Evolutionary conservation across 2,329 filamentous ascomycete genomes (phyloP).

Genomic region (Trichoderma semiorbis): DNA sequence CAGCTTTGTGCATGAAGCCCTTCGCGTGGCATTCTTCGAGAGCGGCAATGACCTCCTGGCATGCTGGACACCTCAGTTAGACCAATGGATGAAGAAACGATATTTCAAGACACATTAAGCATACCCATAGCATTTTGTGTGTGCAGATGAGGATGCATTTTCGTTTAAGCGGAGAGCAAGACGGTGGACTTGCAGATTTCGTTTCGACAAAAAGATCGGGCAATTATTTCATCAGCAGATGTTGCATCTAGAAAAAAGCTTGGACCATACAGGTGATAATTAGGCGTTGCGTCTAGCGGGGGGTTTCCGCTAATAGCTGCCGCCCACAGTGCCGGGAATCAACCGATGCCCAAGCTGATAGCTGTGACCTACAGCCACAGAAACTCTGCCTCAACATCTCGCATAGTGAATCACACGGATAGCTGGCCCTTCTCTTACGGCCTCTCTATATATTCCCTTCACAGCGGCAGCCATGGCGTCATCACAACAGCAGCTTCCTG

Average conservation of each 20-base stretch:
- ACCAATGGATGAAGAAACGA: not conserved
- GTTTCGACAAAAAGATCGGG: not conserved
- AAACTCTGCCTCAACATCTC: slow-evolving; percentile 9
- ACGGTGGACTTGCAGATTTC: not conserved
- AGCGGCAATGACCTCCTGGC: slow-evolving; percentile 87
- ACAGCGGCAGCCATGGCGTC: slow-evolving; percentile 26
- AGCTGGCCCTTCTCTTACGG: not conserved
- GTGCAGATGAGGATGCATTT: slow-evolving; percentile 96
- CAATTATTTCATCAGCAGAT: not conserved
- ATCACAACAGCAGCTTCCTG: slow-evolving; percentile 42
- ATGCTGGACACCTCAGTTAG: slow-evolving; percentile 58
- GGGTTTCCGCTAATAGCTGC: slow-evolving; percentile 1
- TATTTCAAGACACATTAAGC: not conserved
- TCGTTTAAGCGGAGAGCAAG: slow-evolving; percentile 26
- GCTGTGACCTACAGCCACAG: not conserved
- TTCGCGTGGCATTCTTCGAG: slow-evolving; percentile 93
- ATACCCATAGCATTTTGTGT: slow-evolving; percentile 86
- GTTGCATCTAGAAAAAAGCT: slow-evolving; percentile 26
- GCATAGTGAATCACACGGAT: not conserved
- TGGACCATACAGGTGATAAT: slow-evolving; percentile 24
- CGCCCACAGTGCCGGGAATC: slow-evolving; percentile 15
- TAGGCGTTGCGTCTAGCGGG: not conserved
- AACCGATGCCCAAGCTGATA: not conserved
- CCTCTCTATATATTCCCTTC: not conserved
- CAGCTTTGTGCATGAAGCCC: slow-evolving; percentile 87